Percentiles rank a stretch among this genome's conserved stretches.
These are phyloP conservation scores for Termitomyces sp. DNA, from an alignment of 768 basidiomycete species.

Conservation along the genomic window DNA sequence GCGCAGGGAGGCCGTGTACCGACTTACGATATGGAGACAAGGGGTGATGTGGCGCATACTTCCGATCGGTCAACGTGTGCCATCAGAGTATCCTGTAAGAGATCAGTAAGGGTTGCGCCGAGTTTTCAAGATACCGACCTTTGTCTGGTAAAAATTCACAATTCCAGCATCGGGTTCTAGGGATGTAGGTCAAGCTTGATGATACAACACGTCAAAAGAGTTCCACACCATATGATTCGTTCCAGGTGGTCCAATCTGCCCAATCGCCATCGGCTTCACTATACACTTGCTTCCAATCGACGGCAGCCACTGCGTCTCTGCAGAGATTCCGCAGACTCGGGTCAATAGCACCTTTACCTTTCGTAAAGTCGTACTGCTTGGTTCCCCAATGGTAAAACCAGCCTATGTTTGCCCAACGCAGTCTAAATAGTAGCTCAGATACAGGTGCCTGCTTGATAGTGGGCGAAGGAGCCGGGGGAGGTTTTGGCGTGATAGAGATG, in stretches of 20 bases:
- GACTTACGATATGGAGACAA: constrained; percentile 89
- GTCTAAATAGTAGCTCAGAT: constrained; percentile 59
- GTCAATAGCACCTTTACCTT: constrained; percentile 60
- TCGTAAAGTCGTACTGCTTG: constrained; percentile 89
- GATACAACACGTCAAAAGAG: not conserved
- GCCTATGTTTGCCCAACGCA: constrained; percentile 96
- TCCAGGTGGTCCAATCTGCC: constrained; percentile 75
- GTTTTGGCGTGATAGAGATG: constrained; percentile 54
- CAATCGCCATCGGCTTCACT: constrained; percentile 34
- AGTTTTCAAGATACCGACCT: constrained; percentile 27
- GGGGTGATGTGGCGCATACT: constrained; percentile 84
- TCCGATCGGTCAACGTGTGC: constrained; percentile 98
- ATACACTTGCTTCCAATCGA: constrained; percentile 73
- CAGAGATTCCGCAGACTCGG: constrained; percentile 53
- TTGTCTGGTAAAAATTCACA: constrained; percentile 90
- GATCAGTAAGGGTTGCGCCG: not conserved
- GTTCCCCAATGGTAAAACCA: constrained; percentile 97
- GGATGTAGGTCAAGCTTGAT: not conserved
- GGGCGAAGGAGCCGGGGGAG: constrained; percentile 57
- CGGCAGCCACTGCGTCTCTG: constrained; percentile 47
- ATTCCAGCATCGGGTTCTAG: constrained; percentile 94
- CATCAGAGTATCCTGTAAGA: constrained; percentile 81
- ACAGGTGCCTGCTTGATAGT: constrained; percentile 44
- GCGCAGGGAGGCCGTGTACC: not conserved
- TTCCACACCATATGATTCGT: constrained; percentile 66